A percentile compares a stretch with the other conserved stretches of the same genome.
These are phyloP conservation scores for Jaenimonas drosophilae DNA, from an alignment of 208 protist species.

Conservation along the genomic window DNA sequence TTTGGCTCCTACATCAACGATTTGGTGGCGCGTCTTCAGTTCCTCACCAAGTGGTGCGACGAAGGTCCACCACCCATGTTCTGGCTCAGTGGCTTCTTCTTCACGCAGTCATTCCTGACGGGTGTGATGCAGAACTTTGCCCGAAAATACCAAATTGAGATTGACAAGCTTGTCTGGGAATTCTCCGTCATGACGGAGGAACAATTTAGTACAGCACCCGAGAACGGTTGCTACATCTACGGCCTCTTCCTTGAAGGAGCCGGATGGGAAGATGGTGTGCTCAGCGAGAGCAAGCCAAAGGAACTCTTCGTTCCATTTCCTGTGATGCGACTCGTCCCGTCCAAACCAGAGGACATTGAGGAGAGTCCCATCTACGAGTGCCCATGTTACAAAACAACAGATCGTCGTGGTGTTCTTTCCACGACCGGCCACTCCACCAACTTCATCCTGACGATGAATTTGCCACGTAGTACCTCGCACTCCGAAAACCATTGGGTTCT, in stretches of 20 bases:
- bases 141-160: constrained; percentile 92
- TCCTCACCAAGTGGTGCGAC: constrained; percentile 85
- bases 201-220: constrained; percentile 29
- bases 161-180: constrained; percentile 94
- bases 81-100: constrained; percentile 97
- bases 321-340: constrained; percentile 55
- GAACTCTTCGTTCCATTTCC: constrained; percentile 88
- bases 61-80: constrained; percentile 81
- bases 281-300: constrained; percentile 88
- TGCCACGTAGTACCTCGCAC: constrained; percentile 59
- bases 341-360: constrained; percentile 36
- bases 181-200: constrained; percentile 79
- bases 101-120: constrained; percentile 95
- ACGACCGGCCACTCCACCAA: constrained; percentile 98
- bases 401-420: constrained; percentile 90
- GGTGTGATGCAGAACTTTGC: constrained; percentile 96
- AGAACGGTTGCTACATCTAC: constrained; percentile 85
- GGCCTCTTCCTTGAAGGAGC: constrained; percentile 88
- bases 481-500: constrained; percentile 87
- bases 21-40: constrained; percentile 88
- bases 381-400: constrained; percentile 94
- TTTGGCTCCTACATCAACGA: constrained; percentile 95
- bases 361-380: constrained; percentile 71
- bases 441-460: constrained; percentile 91
- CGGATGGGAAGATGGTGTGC: constrained; percentile 60